A percentile compares a stretch with the other conserved stretches of the same genome.
Conservation (phyloP, 495 filamentous ascomycete genomes). For the Sporormia fimetaria region DNA sequence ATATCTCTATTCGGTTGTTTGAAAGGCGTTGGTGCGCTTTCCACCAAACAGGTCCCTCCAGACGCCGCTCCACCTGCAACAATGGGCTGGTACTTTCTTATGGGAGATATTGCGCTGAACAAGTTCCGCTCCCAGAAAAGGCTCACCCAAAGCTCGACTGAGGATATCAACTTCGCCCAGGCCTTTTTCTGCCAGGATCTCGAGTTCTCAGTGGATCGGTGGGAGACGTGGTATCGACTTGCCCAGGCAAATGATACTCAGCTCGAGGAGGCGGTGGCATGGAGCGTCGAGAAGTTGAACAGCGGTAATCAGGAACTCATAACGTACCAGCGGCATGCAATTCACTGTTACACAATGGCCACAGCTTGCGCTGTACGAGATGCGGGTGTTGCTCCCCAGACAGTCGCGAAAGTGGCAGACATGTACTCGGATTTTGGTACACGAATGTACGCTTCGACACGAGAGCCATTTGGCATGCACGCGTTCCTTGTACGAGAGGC, state of each 20-base stretch:
- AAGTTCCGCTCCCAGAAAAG: slow-evolving; percentile 82
- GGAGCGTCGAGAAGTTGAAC: slow-evolving; percentile 95
- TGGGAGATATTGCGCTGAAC: slow-evolving; percentile 76
- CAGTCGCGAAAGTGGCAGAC: slow-evolving; percentile 57
- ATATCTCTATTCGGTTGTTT: slow-evolving; percentile 66
- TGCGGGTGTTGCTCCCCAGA: slow-evolving; percentile 51
- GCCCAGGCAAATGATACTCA: slow-evolving; percentile 86
- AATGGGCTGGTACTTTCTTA: slow-evolving; percentile 85
- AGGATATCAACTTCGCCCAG: slow-evolving; percentile 75
- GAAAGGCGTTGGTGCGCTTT: slow-evolving; percentile 58
- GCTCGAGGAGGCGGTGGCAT: slow-evolving; percentile 81
- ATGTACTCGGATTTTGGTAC: slow-evolving; percentile 84
- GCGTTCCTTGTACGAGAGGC: slow-evolving; percentile 45
- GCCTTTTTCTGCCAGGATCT: slow-evolving; percentile 76
- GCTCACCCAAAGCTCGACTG: slow-evolving; percentile 60
- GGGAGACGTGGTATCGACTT: slow-evolving; percentile 94
- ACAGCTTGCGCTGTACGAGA: slow-evolving; percentile 57
- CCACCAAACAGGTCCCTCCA: slow-evolving; percentile 40
- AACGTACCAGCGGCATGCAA: slow-evolving; percentile 64
- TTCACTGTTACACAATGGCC: slow-evolving; percentile 90
- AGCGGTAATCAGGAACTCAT: slow-evolving; percentile 65
- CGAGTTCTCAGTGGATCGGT: slow-evolving; percentile 70
- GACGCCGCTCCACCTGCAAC: slow-evolving; percentile 52
- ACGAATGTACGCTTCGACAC: slow-evolving; percentile 79
- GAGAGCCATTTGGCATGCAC: slow-evolving; percentile 80